Conservation (phyloP, 148 eudicot genomes). For the Dysphania ambrosioides region DNA sequence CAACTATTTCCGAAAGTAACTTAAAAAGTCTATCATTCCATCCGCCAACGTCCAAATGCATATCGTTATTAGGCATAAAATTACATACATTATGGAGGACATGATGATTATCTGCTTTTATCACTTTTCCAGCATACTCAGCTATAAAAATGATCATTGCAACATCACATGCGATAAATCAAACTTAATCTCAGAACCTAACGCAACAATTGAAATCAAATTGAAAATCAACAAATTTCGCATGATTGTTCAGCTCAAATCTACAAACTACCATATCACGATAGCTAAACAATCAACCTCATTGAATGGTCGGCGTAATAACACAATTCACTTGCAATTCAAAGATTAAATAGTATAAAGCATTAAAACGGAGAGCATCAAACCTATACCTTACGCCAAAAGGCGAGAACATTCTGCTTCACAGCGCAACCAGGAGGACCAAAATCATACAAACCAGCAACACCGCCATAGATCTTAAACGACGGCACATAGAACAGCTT, state of each 20-base stretch:
- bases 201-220: not conserved
- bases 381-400: conserved; percentile 97
- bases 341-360: not conserved
- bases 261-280: not conserved
- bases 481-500: conserved; percentile 76
- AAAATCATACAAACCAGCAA: conserved; percentile 85
- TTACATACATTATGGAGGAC: not conserved
- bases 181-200: not conserved
- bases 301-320: not conserved
- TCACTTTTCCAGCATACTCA: not conserved
- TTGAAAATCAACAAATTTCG: not conserved
- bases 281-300: not conserved
- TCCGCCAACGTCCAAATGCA: not conserved
- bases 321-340: not conserved
- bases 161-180: not conserved
- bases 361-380: too few relatives aligned
- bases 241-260: not conserved
- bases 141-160: not conserved
- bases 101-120: not conserved
- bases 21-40: not conserved
- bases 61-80: not conserved
- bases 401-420: conserved; percentile 84
- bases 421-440: conserved; percentile 98
- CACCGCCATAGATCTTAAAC: conserved; percentile 90
- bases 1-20: not conserved